phyloP scores from a whole-genome alignment of 1,284 basidiomycete species.

The Heterobasidion parviporum region DNA sequence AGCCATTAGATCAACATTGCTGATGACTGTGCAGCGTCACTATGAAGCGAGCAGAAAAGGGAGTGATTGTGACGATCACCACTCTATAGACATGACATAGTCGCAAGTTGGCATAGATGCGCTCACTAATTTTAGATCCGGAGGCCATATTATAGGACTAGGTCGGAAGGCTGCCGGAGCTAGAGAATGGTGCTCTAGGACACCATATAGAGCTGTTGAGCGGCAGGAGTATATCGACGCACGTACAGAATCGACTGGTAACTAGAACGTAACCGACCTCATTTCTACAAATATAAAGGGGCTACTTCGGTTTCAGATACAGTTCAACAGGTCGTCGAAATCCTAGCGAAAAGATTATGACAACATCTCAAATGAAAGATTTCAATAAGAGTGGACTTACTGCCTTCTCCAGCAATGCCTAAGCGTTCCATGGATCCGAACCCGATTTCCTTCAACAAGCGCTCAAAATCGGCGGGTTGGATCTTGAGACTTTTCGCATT shows the following conservation, averaged over 20 bases:
- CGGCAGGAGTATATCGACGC: too few relatives aligned
- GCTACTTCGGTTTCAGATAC: constrained; percentile 25
- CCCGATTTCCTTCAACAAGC: constrained; percentile 48
- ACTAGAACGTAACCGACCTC: too few relatives aligned
- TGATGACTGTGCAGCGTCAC: constrained; percentile 26
- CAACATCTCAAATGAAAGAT: neutral
- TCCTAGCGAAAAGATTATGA: constrained; percentile 21
- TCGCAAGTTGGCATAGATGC: too few relatives aligned
- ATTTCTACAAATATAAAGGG: too few relatives aligned
- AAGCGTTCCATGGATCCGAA: constrained; percentile 44
- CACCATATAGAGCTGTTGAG: too few relatives aligned
- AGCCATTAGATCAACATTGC: neutral
- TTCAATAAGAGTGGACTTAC: constrained; percentile 24
- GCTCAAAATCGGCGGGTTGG: constrained; percentile 54
- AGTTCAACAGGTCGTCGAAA: constrained; percentile 42
- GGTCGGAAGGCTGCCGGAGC: too few relatives aligned
- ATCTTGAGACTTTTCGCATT: constrained; percentile 45
- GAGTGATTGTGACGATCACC: constrained; percentile 5
- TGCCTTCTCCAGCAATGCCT: constrained; percentile 49
- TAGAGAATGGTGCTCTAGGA: too few relatives aligned
- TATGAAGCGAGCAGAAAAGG: constrained; percentile 18
- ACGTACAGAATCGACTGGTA: too few relatives aligned
- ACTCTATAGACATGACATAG: neutral
- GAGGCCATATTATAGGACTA: too few relatives aligned
- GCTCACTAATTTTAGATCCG: too few relatives aligned